Conservation (phyloP, 805 yeast species). For the Yarrowia sp. region DNA sequence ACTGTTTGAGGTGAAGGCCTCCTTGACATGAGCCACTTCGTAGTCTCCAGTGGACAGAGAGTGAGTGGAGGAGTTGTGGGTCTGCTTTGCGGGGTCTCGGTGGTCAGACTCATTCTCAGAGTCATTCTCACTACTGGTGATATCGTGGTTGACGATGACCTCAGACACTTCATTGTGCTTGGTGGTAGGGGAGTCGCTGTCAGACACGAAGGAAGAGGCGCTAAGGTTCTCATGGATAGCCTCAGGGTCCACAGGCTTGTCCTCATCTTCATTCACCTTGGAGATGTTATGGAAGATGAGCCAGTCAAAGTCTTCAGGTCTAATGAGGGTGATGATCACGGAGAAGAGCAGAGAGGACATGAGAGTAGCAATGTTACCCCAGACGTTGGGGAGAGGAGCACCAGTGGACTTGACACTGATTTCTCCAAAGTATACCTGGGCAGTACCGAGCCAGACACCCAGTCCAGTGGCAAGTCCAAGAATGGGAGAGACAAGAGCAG, state of each 20-base stretch:
- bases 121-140: conserved; percentile 20
- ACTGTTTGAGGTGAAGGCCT: background rate
- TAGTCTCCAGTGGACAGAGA: conserved; percentile 7
- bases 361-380: conserved; percentile 48
- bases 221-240: background rate
- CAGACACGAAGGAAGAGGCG: background rate
- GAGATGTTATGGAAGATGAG: conserved; percentile 36
- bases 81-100: conserved; percentile 4
- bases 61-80: conserved; percentile 4
- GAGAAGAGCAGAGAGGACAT: conserved; percentile 44
- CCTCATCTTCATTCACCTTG: conserved; percentile 13
- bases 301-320: conserved; percentile 55
- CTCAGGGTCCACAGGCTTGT: conserved; percentile 11
- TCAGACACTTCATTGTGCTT: background rate
- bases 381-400: conserved; percentile 40
- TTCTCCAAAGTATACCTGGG: conserved; percentile 45
- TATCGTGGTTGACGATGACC: conserved; percentile 6
- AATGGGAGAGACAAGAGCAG: conserved; percentile 37
- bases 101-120: conserved; percentile 10
- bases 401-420: conserved; percentile 46
- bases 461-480: conserved; percentile 40
- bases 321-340: conserved; percentile 49
- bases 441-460: conserved; percentile 44
- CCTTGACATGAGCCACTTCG: background rate
- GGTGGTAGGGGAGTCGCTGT: background rate